Base-by-base conservation (phyloP, 371 early-diverging fungal genomes). In the Mortierella sp. region DNA sequence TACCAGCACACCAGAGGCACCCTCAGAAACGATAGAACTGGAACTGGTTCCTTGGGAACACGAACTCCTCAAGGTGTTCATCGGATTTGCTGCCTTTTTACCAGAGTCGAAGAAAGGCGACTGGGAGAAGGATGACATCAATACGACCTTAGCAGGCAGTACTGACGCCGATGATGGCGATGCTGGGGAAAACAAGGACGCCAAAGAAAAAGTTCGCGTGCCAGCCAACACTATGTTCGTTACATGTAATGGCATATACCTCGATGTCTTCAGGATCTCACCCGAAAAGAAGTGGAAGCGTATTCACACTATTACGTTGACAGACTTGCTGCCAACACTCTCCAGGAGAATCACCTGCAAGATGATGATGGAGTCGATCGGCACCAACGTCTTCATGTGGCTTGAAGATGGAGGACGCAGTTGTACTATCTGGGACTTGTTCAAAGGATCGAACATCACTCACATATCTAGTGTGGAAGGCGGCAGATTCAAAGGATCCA, bases 31-130 rank as follows among this genome's bases (percentile, higher is more conserved):
- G 12, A 7, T 49, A 27, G 41, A 50, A 53, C 50, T 73, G 50
- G 27, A 60, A 23, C 61, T 57, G 1, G 76, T 69, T 3, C 24
- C 7, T 0, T 52, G 19, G 51, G 60, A 64, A 7, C 49, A 61
- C 19, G 59, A 52, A 2, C 3, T 67, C 5, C 64, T 78, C 19
- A 80, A 80, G 31, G 79, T 81, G 42, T 83, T 87, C n/a, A 81
- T 86, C 64, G 88, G 88, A n/a, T 74, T 82, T 51, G 84, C 84
- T 56, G 78, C 81, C n/a, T 88, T 88, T 66, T 76, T 86, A 34
- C 83, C 84, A 57, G 84, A 86, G 50, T 81, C 82, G 23, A 84
- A 83, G 74, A 80, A 86, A 69, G 83, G 83, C 39, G 82, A 82
- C 13, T 67, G 82, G 79, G 72, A 79, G 30, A 71, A 71, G 61